phyloP scores from a whole-genome alignment of 495 filamentous ascomycete genomes.

The Daldinia childiae region DNA sequence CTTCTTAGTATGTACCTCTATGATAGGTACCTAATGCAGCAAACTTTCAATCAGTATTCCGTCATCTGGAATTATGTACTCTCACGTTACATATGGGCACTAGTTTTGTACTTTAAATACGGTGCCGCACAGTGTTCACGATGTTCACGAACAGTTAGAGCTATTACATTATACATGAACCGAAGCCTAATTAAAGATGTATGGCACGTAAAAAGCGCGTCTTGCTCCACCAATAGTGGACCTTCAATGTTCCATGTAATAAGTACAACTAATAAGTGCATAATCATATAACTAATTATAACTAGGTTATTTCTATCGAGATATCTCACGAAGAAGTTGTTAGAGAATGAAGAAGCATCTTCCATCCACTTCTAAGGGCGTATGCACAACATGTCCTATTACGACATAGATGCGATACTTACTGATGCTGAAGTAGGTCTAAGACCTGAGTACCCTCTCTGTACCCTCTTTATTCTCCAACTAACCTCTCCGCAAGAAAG shows the following conservation, averaged over 20 bases:
- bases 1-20: too few relatives aligned
- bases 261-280: not conserved
- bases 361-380: not conserved
- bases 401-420: constrained; percentile 92
- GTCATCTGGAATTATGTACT: constrained; percentile 4
- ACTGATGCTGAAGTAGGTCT: constrained; percentile 83
- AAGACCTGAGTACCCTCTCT: not conserved
- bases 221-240: not conserved
- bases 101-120: not conserved
- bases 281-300: constrained; percentile 1
- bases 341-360: constrained; percentile 6
- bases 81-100: not conserved
- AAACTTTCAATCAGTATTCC: constrained; percentile 15
- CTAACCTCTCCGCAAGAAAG: constrained; percentile 68
- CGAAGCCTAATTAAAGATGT: not conserved
- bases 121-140: not conserved
- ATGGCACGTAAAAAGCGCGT: not conserved
- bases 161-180: too few relatives aligned
- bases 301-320: not conserved
- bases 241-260: not conserved
- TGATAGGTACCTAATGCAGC: not conserved
- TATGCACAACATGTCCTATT: constrained; percentile 77
- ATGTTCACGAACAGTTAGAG: not conserved
- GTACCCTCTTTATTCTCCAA: not conserved
- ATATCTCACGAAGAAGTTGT: not conserved